Evolutionary conservation across 495 filamentous ascomycete species (phyloP).

Genomic region (Xylaria sp.): DNA sequence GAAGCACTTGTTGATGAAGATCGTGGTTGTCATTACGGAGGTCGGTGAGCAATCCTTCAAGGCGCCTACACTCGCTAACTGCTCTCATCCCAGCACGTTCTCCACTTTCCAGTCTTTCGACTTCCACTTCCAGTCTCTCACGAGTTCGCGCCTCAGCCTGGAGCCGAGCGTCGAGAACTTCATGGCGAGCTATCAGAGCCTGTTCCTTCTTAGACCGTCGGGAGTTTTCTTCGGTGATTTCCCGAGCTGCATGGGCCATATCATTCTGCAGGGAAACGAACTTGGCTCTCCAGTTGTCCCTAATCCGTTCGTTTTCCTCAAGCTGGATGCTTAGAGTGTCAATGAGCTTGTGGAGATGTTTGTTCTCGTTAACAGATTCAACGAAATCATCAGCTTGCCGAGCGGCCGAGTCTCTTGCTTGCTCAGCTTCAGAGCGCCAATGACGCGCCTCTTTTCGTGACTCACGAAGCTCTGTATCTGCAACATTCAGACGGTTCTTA

Average conservation of each 20-base stretch:
- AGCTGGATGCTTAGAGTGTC: slow-evolving; percentile 74
- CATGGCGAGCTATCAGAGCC: slow-evolving; percentile 73
- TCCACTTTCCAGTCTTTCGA: slow-evolving; percentile 75
- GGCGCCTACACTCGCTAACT: slow-evolving; percentile 62
- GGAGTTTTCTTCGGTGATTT: slow-evolving; percentile 82
- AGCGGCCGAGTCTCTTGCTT: slow-evolving; percentile 47
- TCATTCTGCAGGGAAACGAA: slow-evolving; percentile 84
- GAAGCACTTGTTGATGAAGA: slow-evolving; percentile 67
- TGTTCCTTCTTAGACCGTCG: slow-evolving; percentile 75
- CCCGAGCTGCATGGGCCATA: slow-evolving; percentile 75
- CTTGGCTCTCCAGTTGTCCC: slow-evolving; percentile 79
- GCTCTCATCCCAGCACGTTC: slow-evolving; percentile 72
- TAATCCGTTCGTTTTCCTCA: slow-evolving; percentile 80
- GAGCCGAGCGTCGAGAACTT: slow-evolving; percentile 78
- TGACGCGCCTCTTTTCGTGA: slow-evolving; percentile 54
- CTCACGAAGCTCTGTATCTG: slow-evolving; percentile 58
- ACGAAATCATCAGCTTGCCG: slow-evolving; percentile 51
- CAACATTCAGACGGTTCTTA: slow-evolving; percentile 54
- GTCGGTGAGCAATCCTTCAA: slow-evolving; percentile 69
- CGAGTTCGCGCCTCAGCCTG: slow-evolving; percentile 78
- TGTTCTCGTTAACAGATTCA: slow-evolving; percentile 52
- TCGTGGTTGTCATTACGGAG: slow-evolving; percentile 73
- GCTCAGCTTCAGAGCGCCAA: slow-evolving; percentile 58
- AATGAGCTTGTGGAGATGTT: slow-evolving; percentile 68
- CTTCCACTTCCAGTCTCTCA: slow-evolving; percentile 79